Conservation (phyloP, 1,284 basidiomycete species). For the Acaromyces ingoldii region DNA sequence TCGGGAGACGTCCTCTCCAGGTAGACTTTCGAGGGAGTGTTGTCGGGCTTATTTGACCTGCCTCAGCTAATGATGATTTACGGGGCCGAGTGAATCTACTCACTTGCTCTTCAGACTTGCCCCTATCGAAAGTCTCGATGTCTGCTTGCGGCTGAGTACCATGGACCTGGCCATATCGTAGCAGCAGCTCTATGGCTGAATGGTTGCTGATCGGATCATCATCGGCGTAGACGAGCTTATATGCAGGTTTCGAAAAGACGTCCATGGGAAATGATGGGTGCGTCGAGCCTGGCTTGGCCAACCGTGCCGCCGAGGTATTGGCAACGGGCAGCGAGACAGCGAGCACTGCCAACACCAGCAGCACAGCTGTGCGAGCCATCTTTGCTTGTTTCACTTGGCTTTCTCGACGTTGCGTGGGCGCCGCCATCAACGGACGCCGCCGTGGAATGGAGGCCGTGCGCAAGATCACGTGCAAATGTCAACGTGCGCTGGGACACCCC, state of each 20-base stretch:
- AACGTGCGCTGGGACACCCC: neutral
- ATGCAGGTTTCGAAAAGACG: slow-evolving; percentile 1
- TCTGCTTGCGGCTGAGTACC: too few species aligned
- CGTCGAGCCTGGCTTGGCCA: slow-evolving; percentile 5
- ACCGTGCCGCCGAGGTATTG: neutral
- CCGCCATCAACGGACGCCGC: too few species aligned
- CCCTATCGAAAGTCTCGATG: too few species aligned
- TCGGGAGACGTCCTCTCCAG: slow-evolving; percentile 2
- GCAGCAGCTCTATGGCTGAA: neutral
- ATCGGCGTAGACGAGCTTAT: slow-evolving; percentile 1
- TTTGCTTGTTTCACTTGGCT: neutral
- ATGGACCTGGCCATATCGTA: neutral
- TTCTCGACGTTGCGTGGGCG: neutral
- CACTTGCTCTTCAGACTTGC: too few species aligned
- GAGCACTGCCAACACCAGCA: neutral
- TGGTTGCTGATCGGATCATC: neutral
- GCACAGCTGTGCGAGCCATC: neutral
- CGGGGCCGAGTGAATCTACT: too few species aligned
- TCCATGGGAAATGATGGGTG: slow-evolving; percentile 6
- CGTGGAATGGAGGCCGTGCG: too few species aligned
- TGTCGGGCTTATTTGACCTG: neutral
- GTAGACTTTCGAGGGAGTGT: neutral
- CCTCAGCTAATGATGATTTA: neutral
- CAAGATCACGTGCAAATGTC: too few species aligned
- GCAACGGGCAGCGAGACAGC: neutral